Conservation (phyloP, 805 yeast species). For the Yamadazyma phyllophila region DNA sequence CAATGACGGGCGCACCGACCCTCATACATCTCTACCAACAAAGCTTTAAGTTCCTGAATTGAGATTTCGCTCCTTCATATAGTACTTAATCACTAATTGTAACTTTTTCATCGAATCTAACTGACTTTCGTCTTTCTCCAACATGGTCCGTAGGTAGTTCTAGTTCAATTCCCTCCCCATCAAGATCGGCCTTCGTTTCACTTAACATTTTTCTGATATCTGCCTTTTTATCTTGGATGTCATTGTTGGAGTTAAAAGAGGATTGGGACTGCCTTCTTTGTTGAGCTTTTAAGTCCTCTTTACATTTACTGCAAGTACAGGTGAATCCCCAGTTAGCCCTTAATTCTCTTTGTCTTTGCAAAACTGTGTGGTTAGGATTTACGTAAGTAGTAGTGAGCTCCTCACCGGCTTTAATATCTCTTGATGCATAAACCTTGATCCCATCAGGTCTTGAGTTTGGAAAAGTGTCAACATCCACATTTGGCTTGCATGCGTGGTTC, state of each 20-base stretch:
- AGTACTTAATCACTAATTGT: slow-evolving; percentile 13
- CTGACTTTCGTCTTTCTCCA: slow-evolving; percentile 58
- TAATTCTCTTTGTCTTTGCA: slow-evolving; percentile 61
- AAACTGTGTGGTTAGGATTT: slow-evolving; percentile 59
- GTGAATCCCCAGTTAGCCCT: slow-evolving; percentile 78
- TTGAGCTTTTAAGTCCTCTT: slow-evolving; percentile 46
- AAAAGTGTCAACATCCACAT: slow-evolving; percentile 49
- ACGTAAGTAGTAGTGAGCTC: slow-evolving; percentile 72
- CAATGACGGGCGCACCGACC: no score
- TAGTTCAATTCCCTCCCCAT: slow-evolving; percentile 40
- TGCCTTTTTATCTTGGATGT: slow-evolving; percentile 19
- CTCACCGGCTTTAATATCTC: slow-evolving; percentile 59
- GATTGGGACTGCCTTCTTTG: slow-evolving; percentile 44
- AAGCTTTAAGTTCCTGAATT: no score
- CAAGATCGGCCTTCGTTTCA: slow-evolving; percentile 41
- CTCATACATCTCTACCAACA: no score
- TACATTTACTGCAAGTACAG: slow-evolving; percentile 68
- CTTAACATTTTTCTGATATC: slow-evolving; percentile 49
- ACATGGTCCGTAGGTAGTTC: slow-evolving; percentile 36
- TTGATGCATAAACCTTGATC: slow-evolving; percentile 57
- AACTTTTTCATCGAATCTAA: slow-evolving; percentile 63
- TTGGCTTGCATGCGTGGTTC: slow-evolving; percentile 77
- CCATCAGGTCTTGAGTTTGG: slow-evolving; percentile 47
- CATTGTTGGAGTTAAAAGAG: slow-evolving; percentile 11
- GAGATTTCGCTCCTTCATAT: neutral